These are phyloP conservation scores for Pistacia atlantica DNA, from an alignment of 345 rosid genomes.

Conservation along the genomic window DNA sequence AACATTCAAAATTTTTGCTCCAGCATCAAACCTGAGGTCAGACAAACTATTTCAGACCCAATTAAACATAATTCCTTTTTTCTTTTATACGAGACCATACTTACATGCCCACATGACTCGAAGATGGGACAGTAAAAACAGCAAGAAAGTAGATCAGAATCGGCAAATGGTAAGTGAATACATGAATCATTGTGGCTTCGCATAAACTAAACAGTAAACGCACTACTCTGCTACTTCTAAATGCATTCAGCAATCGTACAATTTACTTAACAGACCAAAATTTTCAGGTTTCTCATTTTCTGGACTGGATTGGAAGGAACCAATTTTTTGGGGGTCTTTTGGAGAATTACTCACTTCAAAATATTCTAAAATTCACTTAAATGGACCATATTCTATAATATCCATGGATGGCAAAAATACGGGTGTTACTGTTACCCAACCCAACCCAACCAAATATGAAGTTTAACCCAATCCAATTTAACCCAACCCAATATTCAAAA, in stretches of 20 bases:
- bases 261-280: background rate
- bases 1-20: constrained; percentile 41
- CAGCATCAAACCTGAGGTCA: constrained; percentile 34
- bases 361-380: too few relatives aligned
- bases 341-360: too few relatives aligned
- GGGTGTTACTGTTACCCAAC: too few relatives aligned
- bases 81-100: background rate
- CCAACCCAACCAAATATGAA: too few relatives aligned
- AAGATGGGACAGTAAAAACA: constrained; percentile 23
- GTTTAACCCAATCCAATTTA: too few relatives aligned
- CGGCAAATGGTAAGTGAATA: constrained; percentile 4
- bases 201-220: background rate
- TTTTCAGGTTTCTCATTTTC: background rate
- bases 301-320: too few relatives aligned
- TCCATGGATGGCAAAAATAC: too few relatives aligned
- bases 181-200: constrained; percentile 24
- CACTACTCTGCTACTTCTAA: background rate
- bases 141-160: constrained; percentile 28
- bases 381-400: too few relatives aligned
- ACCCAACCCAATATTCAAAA: too few relatives aligned
- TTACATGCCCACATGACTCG: constrained; percentile 38
- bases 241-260: background rate
- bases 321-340: too few relatives aligned
- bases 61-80: background rate
- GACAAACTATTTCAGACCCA: background rate